Conservation (phyloP, 208 protist species). For the Tritrichomonas foetus region DNA sequence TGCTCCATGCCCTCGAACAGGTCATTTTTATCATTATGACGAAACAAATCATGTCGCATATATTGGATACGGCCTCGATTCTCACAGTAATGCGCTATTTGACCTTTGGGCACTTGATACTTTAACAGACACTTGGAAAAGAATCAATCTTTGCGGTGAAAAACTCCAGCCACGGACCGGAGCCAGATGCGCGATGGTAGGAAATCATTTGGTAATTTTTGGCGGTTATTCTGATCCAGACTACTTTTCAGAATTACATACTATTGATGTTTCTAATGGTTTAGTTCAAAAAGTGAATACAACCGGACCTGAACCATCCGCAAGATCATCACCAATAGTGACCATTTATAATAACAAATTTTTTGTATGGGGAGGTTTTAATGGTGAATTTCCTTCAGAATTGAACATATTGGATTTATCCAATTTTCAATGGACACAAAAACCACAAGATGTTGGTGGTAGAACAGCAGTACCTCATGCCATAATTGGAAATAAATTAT, state of each 20-base stretch:
- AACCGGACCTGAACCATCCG: not conserved
- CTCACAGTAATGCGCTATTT: not conserved
- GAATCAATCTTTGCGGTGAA: not conserved
- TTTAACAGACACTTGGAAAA: not conserved
- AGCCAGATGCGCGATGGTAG: not conserved
- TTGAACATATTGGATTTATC: not conserved
- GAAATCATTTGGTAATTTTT: not conserved
- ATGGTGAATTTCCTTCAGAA: not conserved
- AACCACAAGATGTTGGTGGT: not conserved
- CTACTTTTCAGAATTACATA: not conserved
- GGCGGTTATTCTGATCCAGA: not conserved
- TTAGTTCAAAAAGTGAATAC: not conserved
- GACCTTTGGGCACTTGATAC: not conserved
- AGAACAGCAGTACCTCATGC: not conserved
- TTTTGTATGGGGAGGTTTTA: not conserved
- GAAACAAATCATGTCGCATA: not conserved
- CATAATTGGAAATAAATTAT: not conserved
- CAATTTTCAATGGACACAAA: not conserved
- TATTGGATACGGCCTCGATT: not conserved
- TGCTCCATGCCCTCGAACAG: not conserved
- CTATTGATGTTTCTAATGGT: not conserved
- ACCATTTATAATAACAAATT: not conserved
- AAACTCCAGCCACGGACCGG: not conserved
- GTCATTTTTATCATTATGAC: not conserved
- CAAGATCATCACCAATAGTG: not conserved